A percentile compares a stretch with the other conserved stretches of the same genome.
Conservation (phyloP, 2,329 filamentous ascomycete species). For the Colletotrichum spinosum region DNA sequence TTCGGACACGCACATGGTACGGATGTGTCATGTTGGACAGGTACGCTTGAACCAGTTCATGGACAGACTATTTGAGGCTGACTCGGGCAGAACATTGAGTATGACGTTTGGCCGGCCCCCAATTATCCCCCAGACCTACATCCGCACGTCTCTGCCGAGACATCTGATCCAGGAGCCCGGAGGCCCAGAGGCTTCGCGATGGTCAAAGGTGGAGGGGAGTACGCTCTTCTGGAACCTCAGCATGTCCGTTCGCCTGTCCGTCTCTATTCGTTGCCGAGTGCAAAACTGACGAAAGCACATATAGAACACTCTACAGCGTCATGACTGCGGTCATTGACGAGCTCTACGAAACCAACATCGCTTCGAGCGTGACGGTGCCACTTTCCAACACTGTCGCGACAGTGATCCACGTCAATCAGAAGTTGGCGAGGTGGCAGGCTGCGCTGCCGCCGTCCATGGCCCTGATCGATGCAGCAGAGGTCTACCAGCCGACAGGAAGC, state of each 20-base stretch:
- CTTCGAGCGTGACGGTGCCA: conserved; percentile 43
- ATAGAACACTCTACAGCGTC: conserved; percentile 48
- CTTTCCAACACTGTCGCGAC: conserved; percentile 46
- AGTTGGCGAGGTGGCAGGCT: conserved; percentile 52
- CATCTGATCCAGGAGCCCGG: conserved; percentile 34
- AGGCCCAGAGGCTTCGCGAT: conserved; percentile 6
- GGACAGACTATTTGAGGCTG: not conserved
- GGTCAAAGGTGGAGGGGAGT: conserved; percentile 29
- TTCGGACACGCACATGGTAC: conserved; percentile 61
- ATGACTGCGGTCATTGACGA: conserved; percentile 52
- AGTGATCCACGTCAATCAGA: conserved; percentile 52
- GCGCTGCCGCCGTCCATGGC: conserved; percentile 45
- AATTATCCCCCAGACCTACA: conserved; percentile 57
- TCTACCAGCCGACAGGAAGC: conserved; percentile 38
- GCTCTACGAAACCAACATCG: conserved; percentile 58
- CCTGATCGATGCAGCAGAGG: conserved; percentile 41
- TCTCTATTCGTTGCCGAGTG: not conserved
- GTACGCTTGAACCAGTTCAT: conserved; percentile 39
- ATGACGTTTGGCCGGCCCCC: conserved; percentile 64
- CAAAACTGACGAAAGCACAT: not conserved
- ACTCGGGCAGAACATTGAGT: conserved; percentile 52
- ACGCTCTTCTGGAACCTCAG: conserved; percentile 48
- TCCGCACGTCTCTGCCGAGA: conserved; percentile 50
- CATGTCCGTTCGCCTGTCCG: conserved; percentile 32
- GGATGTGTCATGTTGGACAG: conserved; percentile 60